Base-by-base conservation (phyloP, 768 basidiomycete genomes). In the Candolleomyces aberdarensis region DNA sequence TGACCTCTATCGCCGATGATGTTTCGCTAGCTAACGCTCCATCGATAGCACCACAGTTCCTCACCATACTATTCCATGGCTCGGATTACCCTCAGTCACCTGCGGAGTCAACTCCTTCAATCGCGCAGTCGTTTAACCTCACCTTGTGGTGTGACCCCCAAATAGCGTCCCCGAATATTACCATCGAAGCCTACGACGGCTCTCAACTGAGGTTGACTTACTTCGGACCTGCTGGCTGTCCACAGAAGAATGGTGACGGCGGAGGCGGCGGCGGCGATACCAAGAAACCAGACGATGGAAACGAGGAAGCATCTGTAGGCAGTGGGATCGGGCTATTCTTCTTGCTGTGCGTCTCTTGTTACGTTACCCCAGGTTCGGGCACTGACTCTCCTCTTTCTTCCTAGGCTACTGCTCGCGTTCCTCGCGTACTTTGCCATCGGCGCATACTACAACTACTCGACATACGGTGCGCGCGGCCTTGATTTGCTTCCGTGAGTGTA, bases 251-350 rank as follows among this genome's bases (percentile, higher is more conserved):
- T 13, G 71, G 70, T 8, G 53, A 63, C 1, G 62, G 67, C 61
- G 56, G 53, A 20, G 62, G 68, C 46, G 70, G 71, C 36, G 67
- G 71, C 26, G 70, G 70, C 10, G 36, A 36, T 36, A 36, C 36
- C 8, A 36, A 36, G 36, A 53, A 68, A 9, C 80, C 79, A 32
- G 71, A 72, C 43, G 70, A 71, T 6, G 70, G 65, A 41, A 67
- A 71, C 40, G 70, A 77, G 3, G 71, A 74, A 46, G 74, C 80
- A 64, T 74, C 66, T 53, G 80, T 84, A 26, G 89, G 87, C 3
- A 91, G 87, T 71, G 91, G 88, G 22, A 76, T 96, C n/a, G 89
- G 91, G 3, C 94, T 90, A 83, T 94, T 95, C 78, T 91, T 95
- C 79, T 77, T 93, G 32, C 77, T 93, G 92, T 91, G 72, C 72